Conservation (phyloP, 202 grass and related monocot species). For the Brachypodium distachyon region DNA sequence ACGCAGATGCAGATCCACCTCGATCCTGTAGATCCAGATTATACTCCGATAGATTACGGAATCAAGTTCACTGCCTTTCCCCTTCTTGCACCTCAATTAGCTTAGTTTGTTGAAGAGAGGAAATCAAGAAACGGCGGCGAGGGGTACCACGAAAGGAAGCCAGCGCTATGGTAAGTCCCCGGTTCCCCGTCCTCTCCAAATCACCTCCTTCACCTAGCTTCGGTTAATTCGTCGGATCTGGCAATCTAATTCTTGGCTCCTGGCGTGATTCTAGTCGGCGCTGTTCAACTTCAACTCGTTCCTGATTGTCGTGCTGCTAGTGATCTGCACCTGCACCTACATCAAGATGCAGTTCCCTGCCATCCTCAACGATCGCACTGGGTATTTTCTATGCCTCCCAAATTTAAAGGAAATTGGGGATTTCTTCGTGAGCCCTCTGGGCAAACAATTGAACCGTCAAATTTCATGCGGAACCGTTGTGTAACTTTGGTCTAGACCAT, state of each 20-base stretch:
- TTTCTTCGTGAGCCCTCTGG: neutral
- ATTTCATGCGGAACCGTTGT: too few species aligned
- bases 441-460: neutral
- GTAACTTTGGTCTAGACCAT: neutral
- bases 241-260: neutral
- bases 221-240: neutral
- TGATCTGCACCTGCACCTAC: slow-evolving; percentile 94
- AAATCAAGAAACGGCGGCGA: neutral
- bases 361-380: slow-evolving; percentile 73
- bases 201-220: neutral
- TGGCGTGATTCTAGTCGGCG: slow-evolving; percentile 51
- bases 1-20: too few species aligned
- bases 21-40: neutral
- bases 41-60: neutral
- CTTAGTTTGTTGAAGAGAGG: neutral
- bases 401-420: neutral
- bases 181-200: neutral
- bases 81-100: neutral
- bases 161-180: slow-evolving; percentile 27
- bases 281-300: slow-evolving; percentile 95
- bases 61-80: neutral
- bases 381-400: slow-evolving; percentile 23
- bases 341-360: slow-evolving; percentile 89
- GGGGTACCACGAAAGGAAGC: too few species aligned
- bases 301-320: slow-evolving; percentile 75